A percentile compares a stretch with the other conserved stretches of the same genome.
Evolutionary conservation across 352 stramenopile species (phyloP).

Genomic region (Globisporangium okanoganense): DNA sequence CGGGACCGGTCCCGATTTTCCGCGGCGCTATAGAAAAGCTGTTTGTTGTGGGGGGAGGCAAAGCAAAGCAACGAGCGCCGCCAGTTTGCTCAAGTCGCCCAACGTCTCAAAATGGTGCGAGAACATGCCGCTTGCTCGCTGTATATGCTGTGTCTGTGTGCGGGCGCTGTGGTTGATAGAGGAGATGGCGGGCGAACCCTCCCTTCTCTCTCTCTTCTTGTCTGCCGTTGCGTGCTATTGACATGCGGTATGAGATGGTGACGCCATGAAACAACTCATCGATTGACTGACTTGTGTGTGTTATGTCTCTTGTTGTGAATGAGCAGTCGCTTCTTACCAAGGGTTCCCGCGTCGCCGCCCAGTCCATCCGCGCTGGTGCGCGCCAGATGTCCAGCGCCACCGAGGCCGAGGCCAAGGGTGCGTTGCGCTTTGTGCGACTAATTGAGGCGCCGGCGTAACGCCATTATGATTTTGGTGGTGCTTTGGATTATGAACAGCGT

Average conservation of each 20-base stretch:
- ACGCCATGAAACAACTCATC: neutral
- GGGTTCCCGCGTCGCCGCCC: constrained; percentile 41
- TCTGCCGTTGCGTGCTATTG: neutral
- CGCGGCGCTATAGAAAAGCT: constrained; percentile 4
- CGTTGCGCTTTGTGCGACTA: constrained; percentile 8
- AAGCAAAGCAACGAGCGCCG: constrained; percentile 1
- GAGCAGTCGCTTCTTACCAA: constrained; percentile 66
- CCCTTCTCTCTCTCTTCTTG: neutral
- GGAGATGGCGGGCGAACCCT: neutral
- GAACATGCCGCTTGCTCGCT: neutral
- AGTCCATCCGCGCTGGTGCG: constrained; percentile 49
- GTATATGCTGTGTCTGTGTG: neutral
- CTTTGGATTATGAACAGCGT: neutral
- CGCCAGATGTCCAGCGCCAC: constrained; percentile 80
- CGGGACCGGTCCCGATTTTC: neutral
- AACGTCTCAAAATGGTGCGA: constrained; percentile 17
- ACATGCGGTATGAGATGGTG: too few species aligned
- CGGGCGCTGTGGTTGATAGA: neutral
- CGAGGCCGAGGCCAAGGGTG: constrained; percentile 80
- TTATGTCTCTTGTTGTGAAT: neutral
- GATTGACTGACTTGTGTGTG: neutral
- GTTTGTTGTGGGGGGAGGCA: constrained; percentile 7
- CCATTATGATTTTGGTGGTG: constrained; percentile 11
- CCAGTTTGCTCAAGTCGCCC: constrained; percentile 18
- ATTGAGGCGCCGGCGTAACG: neutral